These are phyloP conservation scores for Hibiscus trionum DNA, from an alignment of 345 rosid genomes.

Conservation along the genomic window DNA sequence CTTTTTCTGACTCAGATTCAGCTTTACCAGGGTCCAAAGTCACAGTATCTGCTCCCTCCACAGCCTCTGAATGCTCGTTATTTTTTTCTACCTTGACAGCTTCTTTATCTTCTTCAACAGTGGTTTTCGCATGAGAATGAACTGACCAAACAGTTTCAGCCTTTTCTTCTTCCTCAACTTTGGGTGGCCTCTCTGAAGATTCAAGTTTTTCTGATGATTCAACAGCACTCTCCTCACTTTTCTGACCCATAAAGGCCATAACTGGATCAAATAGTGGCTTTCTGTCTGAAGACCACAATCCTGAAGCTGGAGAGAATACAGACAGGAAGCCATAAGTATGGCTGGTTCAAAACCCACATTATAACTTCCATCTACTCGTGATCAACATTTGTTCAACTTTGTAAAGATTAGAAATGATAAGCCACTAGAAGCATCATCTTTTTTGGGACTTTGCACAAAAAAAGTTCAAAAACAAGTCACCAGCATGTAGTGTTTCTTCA, in stretches of 20 bases:
- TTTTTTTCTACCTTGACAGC: constrained; percentile 18
- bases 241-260: constrained; percentile 72
- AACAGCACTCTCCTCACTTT: constrained; percentile 37
- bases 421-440: background rate
- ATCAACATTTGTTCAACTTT: background rate
- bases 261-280: constrained; percentile 53
- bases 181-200: constrained; percentile 26
- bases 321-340: background rate
- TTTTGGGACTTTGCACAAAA: background rate
- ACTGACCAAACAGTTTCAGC: constrained; percentile 26
- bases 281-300: constrained; percentile 58
- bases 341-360: constrained; percentile 2
- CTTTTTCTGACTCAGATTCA: constrained; percentile 31
- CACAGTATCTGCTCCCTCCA: constrained; percentile 28
- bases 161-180: constrained; percentile 30
- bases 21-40: constrained; percentile 29
- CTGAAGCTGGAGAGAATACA: constrained; percentile 35
- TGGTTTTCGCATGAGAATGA: constrained; percentile 15
- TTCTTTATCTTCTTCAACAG: constrained; percentile 35
- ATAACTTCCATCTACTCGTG: background rate
- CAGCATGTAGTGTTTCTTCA: background rate
- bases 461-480: background rate
- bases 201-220: constrained; percentile 30
- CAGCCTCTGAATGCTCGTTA: constrained; percentile 24
- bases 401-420: background rate